phyloP scores from a whole-genome alignment of 768 basidiomycete genomes.

The Agaricus blazei region DNA sequence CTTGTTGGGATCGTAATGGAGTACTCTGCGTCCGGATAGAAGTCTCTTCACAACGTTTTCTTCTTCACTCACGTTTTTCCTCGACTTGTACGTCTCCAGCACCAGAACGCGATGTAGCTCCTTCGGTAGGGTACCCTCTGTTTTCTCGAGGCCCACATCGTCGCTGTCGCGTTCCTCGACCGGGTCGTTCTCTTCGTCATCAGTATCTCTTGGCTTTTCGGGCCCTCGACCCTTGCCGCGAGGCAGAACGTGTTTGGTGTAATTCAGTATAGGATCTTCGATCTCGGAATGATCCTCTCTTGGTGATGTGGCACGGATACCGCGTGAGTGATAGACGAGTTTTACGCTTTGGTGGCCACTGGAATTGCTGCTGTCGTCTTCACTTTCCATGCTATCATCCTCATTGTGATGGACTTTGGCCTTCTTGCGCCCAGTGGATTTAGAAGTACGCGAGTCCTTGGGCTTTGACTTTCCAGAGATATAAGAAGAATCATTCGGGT shows the following conservation, averaged over 20 bases:
- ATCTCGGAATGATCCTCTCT: constrained; percentile 23
- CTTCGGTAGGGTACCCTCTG: constrained; percentile 61
- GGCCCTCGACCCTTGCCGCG: constrained; percentile 5
- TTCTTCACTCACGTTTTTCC: constrained; percentile 36
- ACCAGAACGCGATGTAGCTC: constrained; percentile 61
- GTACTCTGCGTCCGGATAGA: constrained; percentile 51
- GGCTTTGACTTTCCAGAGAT: constrained; percentile 24
- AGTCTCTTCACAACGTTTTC: constrained; percentile 55
- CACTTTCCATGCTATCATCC: constrained; percentile 17
- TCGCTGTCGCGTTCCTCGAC: constrained; percentile 20
- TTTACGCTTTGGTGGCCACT: neutral
- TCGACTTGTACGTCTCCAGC: constrained; percentile 43
- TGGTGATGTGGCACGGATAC: constrained; percentile 3
- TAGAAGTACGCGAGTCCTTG: constrained; percentile 25
- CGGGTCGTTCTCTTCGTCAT: neutral
- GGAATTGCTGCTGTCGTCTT: constrained; percentile 11
- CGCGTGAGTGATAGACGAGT: constrained; percentile 10
- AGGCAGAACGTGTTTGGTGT: constrained; percentile 6
- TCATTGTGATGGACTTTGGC: constrained; percentile 24
- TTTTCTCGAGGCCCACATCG: constrained; percentile 25
- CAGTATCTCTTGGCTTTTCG: neutral
- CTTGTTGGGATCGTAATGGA: constrained; percentile 54
- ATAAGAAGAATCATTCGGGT: constrained; percentile 16
- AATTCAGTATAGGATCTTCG: constrained; percentile 29
- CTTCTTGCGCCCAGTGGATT: constrained; percentile 45